Evolutionary conservation across 169 alveolate species (phyloP), one percentile per base, ranked within the genome.

Genomic region (Theileria luwenshuni): DNA sequence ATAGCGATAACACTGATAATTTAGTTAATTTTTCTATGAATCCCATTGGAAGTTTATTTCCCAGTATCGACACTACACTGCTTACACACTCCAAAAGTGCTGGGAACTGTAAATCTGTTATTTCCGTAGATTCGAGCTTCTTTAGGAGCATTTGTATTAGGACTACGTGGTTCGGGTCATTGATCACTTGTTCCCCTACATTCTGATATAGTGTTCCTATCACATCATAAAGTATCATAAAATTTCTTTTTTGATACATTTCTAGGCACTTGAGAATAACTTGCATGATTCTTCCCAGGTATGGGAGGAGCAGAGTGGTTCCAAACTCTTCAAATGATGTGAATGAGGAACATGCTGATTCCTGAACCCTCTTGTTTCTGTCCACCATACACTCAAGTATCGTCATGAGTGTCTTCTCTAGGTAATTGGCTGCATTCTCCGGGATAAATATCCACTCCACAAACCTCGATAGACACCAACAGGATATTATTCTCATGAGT

Each of bases 301-400:
- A 87, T 13, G 91, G 94, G 49, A 67, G 48, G 21, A 94, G 79
- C 30, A 69, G 86, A 27, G 72, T 79, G 15, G 86, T 60, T 27
- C 94, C 90, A 13, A 80, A 92, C 56, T 94, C 98, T 27, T 91
- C 95, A 48, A 94, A 77, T 30, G 95, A 83, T 17, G 98, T 96
- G 59, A 93, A 84, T 45, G 98, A 94, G 33, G 96, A 90, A 83
- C 98, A 94, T 0, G 98, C 98, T 0, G 97, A 96, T 83, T 94
- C 97, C 76, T 94, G 97, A 27, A 94, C 97, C n/a, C 96, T 73
- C 68, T 94, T 94, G 84, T 93, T 94, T 35, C 93, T 83, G 72
- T 94, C 97, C 38, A 93, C 69, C 72, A 94, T 87, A 17, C 94
- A 76, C 51, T 75, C 59, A 54, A 93, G 69, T 32, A 94, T 76